These are phyloP conservation scores for Microdochium paspali DNA, from an alignment of 2,329 filamentous ascomycete genomes.

Conservation along the genomic window DNA sequence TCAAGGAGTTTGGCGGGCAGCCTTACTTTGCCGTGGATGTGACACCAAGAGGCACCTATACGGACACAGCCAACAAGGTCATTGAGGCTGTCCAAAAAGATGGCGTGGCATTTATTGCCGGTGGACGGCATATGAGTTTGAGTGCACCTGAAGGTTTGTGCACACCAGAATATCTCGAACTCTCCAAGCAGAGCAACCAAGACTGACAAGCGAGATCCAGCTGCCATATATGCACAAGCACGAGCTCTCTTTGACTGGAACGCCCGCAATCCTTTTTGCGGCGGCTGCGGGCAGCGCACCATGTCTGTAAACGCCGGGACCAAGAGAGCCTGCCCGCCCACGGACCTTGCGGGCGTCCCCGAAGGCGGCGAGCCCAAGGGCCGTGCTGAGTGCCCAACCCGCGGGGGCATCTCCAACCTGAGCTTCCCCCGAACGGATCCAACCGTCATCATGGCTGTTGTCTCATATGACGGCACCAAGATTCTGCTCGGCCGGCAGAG, in stretches of 20 bases:
- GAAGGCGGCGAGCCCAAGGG: constrained; percentile 31
- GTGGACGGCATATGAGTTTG: constrained; percentile 34
- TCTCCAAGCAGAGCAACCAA: background rate
- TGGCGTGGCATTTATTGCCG: constrained; percentile 57
- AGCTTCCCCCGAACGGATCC: constrained; percentile 89
- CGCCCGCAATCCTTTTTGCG: constrained; percentile 82
- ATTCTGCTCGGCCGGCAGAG: constrained; percentile 79
- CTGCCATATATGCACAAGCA: constrained; percentile 83
- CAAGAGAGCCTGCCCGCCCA: constrained; percentile 70
- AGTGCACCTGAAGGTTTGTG: constrained; percentile 35
- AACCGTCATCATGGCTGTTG: constrained; percentile 88
- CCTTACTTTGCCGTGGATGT: constrained; percentile 90
- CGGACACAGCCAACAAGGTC: constrained; percentile 52
- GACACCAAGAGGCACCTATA: constrained; percentile 58
- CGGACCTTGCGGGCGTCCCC: constrained; percentile 43
- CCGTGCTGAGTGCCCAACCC: constrained; percentile 67
- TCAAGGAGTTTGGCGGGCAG: constrained; percentile 64
- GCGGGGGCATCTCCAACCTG: constrained; percentile 81
- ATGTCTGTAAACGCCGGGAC: constrained; percentile 71
- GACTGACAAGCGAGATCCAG: constrained; percentile 31
- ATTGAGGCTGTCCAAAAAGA: constrained; percentile 43
- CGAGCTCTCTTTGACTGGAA: constrained; percentile 93
- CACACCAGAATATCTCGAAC: background rate
- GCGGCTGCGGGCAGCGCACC: constrained; percentile 75
- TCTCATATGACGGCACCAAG: constrained; percentile 68